These are phyloP conservation scores for Odonthalia washingtoniensis DNA, from an alignment of 31 red algal species.

Conservation along the genomic window DNA sequence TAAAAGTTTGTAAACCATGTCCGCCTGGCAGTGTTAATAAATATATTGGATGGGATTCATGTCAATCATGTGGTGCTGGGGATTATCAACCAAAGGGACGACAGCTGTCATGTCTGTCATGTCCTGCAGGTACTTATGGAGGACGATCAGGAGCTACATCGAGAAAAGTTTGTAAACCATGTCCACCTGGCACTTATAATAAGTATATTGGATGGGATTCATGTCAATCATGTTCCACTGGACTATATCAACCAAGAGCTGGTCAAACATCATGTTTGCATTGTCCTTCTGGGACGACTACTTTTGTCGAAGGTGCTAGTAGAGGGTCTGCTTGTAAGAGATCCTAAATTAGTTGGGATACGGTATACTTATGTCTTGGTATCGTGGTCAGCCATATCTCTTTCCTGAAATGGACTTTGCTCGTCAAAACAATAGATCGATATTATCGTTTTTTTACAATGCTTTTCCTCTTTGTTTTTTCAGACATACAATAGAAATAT, in stretches of 20 bases:
- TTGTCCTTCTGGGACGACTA: conserved; percentile 32
- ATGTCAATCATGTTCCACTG: conserved; percentile 12
- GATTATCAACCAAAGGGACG: not conserved
- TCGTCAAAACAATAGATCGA: too few species aligned
- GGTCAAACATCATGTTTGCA: conserved; percentile 11
- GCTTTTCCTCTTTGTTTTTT: too few species aligned
- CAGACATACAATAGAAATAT: too few species aligned
- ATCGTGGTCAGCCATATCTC: too few species aligned
- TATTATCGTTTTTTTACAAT: too few species aligned
- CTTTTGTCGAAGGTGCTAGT: not conserved
- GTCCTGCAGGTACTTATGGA: conserved; percentile 41
- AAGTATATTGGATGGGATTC: not conserved
- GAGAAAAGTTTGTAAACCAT: conserved; percentile 6
- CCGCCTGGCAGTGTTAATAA: conserved; percentile 4
- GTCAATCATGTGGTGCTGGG: not conserved
- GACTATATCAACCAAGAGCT: conserved; percentile 4
- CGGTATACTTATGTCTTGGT: too few species aligned
- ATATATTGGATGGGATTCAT: not conserved
- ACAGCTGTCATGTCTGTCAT: conserved; percentile 16
- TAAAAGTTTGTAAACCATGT: conserved; percentile 25
- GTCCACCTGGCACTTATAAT: conserved; percentile 31
- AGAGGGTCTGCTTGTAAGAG: not conserved
- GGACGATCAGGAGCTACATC: not conserved
- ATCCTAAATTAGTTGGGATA: too few species aligned
- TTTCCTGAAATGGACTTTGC: too few species aligned